A percentile compares a stretch with the other conserved stretches of the same genome.
phyloP scores from a whole-genome alignment of 805 yeast species.

The Saturnispora mendoncae region DNA sequence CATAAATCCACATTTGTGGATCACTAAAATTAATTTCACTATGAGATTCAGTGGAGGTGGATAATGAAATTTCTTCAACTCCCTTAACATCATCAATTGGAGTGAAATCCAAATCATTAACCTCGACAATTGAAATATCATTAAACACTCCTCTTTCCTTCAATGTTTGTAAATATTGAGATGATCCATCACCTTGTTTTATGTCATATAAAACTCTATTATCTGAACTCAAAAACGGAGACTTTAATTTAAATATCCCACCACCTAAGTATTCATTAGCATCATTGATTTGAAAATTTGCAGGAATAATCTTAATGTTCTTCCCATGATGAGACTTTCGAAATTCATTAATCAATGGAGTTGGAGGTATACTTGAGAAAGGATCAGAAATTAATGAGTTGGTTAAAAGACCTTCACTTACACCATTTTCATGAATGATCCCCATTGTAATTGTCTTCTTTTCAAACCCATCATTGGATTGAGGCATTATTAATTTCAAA shows the following conservation, averaged over 20 bases:
- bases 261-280: conserved; percentile 9
- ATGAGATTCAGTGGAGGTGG: neutral
- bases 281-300: conserved; percentile 6
- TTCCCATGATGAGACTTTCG: conserved; percentile 9
- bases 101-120: conserved; percentile 14
- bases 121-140: conserved; percentile 26
- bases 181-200: conserved; percentile 19
- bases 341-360: conserved; percentile 15
- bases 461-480: conserved; percentile 10
- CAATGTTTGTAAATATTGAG: conserved; percentile 10
- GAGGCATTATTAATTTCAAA: conserved; percentile 15
- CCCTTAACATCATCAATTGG: conserved; percentile 14
- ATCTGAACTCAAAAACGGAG: conserved; percentile 26
- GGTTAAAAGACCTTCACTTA: conserved; percentile 19
- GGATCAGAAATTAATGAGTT: conserved; percentile 27
- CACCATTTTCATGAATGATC: conserved; percentile 18
- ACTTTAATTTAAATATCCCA: conserved; percentile 18
- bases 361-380: conserved; percentile 19
- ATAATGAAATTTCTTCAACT: conserved; percentile 12
- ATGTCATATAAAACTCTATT: conserved; percentile 24
- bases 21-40: conserved; percentile 9
- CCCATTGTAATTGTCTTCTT: conserved; percentile 24
- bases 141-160: conserved; percentile 20
- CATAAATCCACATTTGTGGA: conserved; percentile 27
- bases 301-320: conserved; percentile 14